A percentile compares a stretch with the other conserved stretches of the same genome.
These are phyloP conservation scores for Malassezia dermatis DNA, from an alignment of 1,284 basidiomycete genomes.

Conservation along the genomic window DNA sequence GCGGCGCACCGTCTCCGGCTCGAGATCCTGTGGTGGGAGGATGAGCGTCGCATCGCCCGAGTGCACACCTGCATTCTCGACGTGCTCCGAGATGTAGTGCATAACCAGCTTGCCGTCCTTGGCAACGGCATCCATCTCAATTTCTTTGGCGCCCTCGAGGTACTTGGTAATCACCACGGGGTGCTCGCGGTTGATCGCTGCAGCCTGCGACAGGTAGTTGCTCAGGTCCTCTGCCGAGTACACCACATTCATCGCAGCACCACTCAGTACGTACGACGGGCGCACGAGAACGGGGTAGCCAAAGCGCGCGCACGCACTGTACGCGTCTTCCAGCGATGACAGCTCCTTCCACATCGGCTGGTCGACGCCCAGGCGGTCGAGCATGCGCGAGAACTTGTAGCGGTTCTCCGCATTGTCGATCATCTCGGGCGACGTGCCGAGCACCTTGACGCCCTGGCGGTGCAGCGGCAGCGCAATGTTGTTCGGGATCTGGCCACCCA, in stretches of 20 bases:
- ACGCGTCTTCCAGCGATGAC: constrained; percentile 77
- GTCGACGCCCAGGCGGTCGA: constrained; percentile 95
- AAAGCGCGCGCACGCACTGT: constrained; percentile 48
- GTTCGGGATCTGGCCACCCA: constrained; percentile 98
- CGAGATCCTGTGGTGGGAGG: constrained; percentile 92
- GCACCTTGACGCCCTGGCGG: constrained; percentile 93
- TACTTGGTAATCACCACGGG: constrained; percentile 98
- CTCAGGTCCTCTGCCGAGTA: constrained; percentile 81
- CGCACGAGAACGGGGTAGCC: constrained; percentile 92
- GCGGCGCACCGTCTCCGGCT: constrained; percentile 85
- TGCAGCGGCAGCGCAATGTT: constrained; percentile 89
- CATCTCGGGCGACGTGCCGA: constrained; percentile 97
- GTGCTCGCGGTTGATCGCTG: constrained; percentile 89
- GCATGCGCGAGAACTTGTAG: constrained; percentile 95
- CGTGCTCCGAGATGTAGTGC: constrained; percentile 99
- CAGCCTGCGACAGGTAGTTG: constrained; percentile 87
- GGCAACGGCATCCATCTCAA: constrained; percentile 98
- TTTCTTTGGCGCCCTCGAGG: constrained; percentile 98
- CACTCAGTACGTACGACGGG: constrained; percentile 93
- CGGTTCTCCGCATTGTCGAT: constrained; percentile 98
- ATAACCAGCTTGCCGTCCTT: constrained; percentile 94
- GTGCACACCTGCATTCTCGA: constrained; percentile 96
- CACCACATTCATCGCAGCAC: constrained; percentile 98
- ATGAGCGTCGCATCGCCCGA: constrained; percentile 96
- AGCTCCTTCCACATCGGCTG: constrained; percentile 96